A percentile compares a stretch with the other conserved stretches of the same genome.
phyloP scores from a whole-genome alignment of 2,329 filamentous ascomycete genomes.

The Monosporascus sp. region DNA sequence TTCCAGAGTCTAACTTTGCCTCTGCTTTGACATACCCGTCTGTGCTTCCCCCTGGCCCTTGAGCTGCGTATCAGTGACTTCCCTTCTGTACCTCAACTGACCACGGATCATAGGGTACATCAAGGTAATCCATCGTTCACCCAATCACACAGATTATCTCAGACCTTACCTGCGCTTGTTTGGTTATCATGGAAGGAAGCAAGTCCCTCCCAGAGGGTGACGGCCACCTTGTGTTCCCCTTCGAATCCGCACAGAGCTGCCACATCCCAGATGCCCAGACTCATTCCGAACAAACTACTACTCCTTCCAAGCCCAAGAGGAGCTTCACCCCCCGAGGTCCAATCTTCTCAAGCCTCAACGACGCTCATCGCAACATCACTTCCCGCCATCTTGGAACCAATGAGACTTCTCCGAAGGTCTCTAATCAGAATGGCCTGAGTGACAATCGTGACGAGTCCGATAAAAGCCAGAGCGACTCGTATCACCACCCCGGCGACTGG shows the following conservation, averaged over 20 bases:
- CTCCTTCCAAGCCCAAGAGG: conserved; percentile 4
- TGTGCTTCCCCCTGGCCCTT: no score
- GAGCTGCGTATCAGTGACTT: no score
- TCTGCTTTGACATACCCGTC: no score
- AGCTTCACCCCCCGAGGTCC: conserved; percentile 26
- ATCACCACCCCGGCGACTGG: neutral
- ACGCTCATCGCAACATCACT: conserved; percentile 36
- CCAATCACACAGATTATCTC: no score
- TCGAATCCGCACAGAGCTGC: neutral
- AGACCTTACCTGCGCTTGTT: no score
- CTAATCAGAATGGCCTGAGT: conserved; percentile 1
- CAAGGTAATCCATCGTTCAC: no score
- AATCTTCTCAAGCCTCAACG: conserved; percentile 32
- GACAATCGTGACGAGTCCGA: conserved; percentile 1
- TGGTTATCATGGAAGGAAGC: no score
- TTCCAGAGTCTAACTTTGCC: no score
- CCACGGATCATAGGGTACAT: no score
- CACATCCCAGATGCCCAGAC: neutral
- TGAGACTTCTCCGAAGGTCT: conserved; percentile 6
- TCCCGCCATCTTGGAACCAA: conserved; percentile 13
- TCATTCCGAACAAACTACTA: no score
- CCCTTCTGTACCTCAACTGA: no score
- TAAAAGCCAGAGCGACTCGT: neutral
- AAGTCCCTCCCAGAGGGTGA: no score
- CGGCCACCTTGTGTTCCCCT: neutral